These are phyloP conservation scores for Umbilicaria muhlenbergii DNA, from an alignment of 495 filamentous ascomycete species.

Conservation along the genomic window DNA sequence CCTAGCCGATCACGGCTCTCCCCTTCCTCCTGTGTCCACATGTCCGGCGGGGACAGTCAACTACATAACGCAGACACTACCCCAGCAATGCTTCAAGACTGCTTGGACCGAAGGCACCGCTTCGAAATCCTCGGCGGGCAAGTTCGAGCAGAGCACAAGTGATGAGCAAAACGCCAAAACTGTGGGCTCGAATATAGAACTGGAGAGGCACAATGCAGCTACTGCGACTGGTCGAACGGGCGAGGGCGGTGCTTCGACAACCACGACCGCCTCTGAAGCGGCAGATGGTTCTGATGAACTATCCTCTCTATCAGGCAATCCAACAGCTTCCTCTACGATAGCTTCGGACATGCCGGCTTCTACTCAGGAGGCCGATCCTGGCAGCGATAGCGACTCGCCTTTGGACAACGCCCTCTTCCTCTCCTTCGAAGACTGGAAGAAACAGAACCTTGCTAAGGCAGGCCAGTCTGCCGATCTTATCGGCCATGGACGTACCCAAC, in stretches of 20 bases:
- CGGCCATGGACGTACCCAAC: slow-evolving; percentile 31
- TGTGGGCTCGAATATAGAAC: too few species aligned
- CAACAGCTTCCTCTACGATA: not conserved
- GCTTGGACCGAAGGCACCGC: slow-evolving; percentile 19
- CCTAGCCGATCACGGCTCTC: too few species aligned
- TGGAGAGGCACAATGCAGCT: too few species aligned
- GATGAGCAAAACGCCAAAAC: not conserved
- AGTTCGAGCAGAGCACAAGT: slow-evolving; percentile 6
- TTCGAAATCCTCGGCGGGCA: slow-evolving; percentile 8
- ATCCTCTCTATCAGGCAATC: not conserved
- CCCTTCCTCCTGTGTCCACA: slow-evolving; percentile 14
- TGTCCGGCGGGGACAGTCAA: slow-evolving; percentile 59
- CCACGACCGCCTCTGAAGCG: too few species aligned
- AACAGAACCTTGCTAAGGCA: slow-evolving; percentile 73
- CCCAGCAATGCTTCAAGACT: slow-evolving; percentile 57
- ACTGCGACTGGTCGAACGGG: too few species aligned
- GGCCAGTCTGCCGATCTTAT: slow-evolving; percentile 72
- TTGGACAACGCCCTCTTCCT: slow-evolving; percentile 78
- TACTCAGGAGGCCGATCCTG: slow-evolving; percentile 9
- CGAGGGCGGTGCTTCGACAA: too few species aligned
- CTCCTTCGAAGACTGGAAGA: slow-evolving; percentile 98
- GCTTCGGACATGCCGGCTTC: not conserved
- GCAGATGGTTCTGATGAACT: not conserved
- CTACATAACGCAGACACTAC: slow-evolving; percentile 65
- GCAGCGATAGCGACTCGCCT: slow-evolving; percentile 47